Evolutionary conservation across 495 filamentous ascomycete genomes (phyloP).

Genomic region (Aspergillus olivimuriae): DNA sequence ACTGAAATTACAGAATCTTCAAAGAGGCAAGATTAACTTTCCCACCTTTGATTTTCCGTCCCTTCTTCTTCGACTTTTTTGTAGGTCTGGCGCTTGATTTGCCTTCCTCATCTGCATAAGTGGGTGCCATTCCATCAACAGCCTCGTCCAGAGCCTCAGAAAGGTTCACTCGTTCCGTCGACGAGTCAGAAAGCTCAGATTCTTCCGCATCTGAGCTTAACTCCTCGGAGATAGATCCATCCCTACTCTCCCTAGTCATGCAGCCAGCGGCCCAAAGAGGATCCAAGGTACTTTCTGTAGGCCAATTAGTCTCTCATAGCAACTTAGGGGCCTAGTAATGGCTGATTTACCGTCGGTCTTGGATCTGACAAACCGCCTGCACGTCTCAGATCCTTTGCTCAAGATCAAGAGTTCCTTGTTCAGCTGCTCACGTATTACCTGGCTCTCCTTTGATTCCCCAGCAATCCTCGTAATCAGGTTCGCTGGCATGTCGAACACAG

Average conservation of each 20-base stretch:
- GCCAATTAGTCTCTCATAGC: neutral
- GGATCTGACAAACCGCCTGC: neutral
- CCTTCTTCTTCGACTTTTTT: neutral
- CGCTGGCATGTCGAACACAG: conserved; percentile 4
- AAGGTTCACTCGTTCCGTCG: neutral
- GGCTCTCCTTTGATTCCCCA: conserved; percentile 3
- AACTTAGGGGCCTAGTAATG: neutral
- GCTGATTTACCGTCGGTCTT: neutral
- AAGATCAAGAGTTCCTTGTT: conserved; percentile 5
- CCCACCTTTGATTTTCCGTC: too few relatives aligned
- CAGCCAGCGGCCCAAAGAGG: neutral
- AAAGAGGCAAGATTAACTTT: too few relatives aligned
- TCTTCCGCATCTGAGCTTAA: neutral
- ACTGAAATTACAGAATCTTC: too few relatives aligned
- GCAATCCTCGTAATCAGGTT: conserved; percentile 7
- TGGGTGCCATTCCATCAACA: neutral
- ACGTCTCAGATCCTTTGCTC: conserved; percentile 1
- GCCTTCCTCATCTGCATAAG: neutral
- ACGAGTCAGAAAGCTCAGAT: neutral
- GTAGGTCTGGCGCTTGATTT: neutral
- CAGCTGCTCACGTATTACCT: conserved; percentile 6
- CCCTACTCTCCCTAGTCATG: neutral
- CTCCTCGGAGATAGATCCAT: neutral
- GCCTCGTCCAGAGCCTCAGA: neutral
- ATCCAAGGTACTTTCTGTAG: neutral